These are phyloP conservation scores for Alliaria petiolata DNA, from an alignment of 345 rosid genomes.

Conservation along the genomic window DNA sequence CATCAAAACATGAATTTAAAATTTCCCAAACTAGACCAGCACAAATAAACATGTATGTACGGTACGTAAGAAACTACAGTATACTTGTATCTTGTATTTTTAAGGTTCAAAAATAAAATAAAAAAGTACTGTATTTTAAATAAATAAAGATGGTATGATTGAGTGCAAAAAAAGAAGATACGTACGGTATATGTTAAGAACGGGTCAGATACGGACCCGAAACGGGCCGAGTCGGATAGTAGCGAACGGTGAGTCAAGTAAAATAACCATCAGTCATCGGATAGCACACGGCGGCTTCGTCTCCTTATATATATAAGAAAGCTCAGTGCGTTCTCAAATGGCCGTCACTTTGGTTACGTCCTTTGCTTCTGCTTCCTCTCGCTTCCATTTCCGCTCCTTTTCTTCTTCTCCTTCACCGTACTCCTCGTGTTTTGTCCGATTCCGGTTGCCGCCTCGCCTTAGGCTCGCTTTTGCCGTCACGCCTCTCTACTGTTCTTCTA, in stretches of 20 bases:
- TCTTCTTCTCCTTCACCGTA: slow-evolving; percentile 24
- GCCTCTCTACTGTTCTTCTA: slow-evolving; percentile 33
- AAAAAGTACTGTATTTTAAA: no score
- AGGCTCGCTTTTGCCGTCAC: slow-evolving; percentile 33
- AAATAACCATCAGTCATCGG: background rate
- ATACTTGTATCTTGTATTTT: no score
- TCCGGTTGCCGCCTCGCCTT: slow-evolving; percentile 18
- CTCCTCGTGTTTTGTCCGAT: slow-evolving; percentile 11
- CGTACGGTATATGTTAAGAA: background rate
- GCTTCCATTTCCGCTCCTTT: slow-evolving; percentile 12
- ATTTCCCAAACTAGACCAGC: no score
- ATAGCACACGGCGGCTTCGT: slow-evolving; percentile 25
- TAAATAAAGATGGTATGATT: no score
- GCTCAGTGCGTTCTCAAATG: no score
- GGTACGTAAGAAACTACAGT: no score
- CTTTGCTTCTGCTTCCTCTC: slow-evolving; percentile 40
- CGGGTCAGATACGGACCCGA: background rate
- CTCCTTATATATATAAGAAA: no score
- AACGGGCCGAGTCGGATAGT: background rate
- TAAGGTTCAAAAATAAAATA: no score
- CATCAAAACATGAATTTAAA: no score
- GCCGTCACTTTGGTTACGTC: slow-evolving; percentile 44
- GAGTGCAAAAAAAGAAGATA: no score
- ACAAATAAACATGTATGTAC: no score
- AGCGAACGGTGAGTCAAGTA: slow-evolving; percentile 8